Evolutionary conservation across 179 eudicot species (phyloP), one percentile per base, ranked within the genome.

Genomic region (Nepenthes alata): DNA sequence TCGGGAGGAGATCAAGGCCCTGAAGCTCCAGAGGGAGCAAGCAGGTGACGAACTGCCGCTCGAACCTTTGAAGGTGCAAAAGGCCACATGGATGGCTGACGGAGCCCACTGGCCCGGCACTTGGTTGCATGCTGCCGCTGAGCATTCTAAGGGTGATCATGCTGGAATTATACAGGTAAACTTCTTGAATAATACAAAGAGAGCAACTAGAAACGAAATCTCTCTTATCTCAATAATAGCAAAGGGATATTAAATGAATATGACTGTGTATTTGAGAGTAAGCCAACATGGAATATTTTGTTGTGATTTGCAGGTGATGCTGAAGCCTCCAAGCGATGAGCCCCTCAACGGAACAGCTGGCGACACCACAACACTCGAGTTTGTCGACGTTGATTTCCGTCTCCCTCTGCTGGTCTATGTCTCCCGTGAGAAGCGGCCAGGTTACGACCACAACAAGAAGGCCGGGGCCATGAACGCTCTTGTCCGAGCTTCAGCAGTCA

Each of bases 271-370:
- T 25, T 25, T 25, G 25, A 25, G 25, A 25, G 25, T 25, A 25
- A 7, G 6, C 45, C 8, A 41, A 41, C 45, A 41, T 41, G 45
- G 8, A 7, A 2, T 4, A 0, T 41, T 41, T 41, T 41, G 45
- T 41, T 3, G 2, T 41, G 35, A 41, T 0, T 3, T 66, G 58
- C 77, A 88, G 96, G 93, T 88, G 34, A 87, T 87, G 95, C 71
- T 87, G 75, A 87, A 87, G 52, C 95, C 90, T 39, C 81, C 81
- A 13, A 74, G 81, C 36, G 81, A 78, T n/a, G 81, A 78, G 57
- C 76, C 74, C 25, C 75, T 78, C 39, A 67, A 54, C 35, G 78
- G 76, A 60, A 57, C 70, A 5, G 39, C 70, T 36, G 15, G 41
- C 36, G 70, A 65, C 13, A 70, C 67, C 37, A 67, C 49, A 4